phyloP scores from a whole-genome alignment of 768 basidiomycete species.

The Tylopilus rubrobrunneus region DNA sequence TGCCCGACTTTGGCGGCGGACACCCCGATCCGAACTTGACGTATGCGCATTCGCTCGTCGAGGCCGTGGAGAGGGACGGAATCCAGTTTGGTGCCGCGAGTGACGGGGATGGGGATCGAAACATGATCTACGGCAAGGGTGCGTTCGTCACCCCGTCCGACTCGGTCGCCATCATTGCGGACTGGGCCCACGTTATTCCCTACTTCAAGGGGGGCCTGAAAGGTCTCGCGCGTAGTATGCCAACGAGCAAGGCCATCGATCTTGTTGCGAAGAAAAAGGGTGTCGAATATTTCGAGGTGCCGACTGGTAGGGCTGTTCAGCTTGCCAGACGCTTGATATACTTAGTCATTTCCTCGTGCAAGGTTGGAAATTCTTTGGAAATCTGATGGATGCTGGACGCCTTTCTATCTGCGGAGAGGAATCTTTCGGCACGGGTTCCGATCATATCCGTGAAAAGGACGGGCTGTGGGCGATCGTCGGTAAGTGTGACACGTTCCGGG shows the following conservation, averaged over 20 bases:
- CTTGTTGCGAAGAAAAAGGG: slow-evolving; percentile 93
- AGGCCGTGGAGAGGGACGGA: slow-evolving; percentile 79
- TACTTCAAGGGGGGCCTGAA: slow-evolving; percentile 92
- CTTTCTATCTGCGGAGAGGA: slow-evolving; percentile 99
- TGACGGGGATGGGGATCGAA: slow-evolving; percentile 96
- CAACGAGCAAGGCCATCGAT: slow-evolving; percentile 95
- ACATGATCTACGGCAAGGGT: slow-evolving; percentile 99
- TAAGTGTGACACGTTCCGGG: slow-evolving; percentile 35
- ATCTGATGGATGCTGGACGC: slow-evolving; percentile 97
- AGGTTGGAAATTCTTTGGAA: slow-evolving; percentile 99
- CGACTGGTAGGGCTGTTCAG: slow-evolving; percentile 64
- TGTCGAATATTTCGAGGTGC: slow-evolving; percentile 91
- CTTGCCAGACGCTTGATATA: not conserved
- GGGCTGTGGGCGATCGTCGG: slow-evolving; percentile 97
- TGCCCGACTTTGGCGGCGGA: slow-evolving; percentile 95
- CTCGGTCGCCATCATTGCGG: slow-evolving; percentile 97
- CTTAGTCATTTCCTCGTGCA: slow-evolving; percentile 2
- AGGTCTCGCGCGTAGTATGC: slow-evolving; percentile 96
- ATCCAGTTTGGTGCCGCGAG: slow-evolving; percentile 95
- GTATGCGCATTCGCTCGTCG: slow-evolving; percentile 92
- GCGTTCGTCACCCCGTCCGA: slow-evolving; percentile 98
- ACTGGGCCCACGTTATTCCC: slow-evolving; percentile 90
- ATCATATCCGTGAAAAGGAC: slow-evolving; percentile 99
- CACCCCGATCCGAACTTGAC: slow-evolving; percentile 99
- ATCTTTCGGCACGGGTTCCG: slow-evolving; percentile 99